These are phyloP conservation scores for Peterozyma toletana DNA, from an alignment of 805 yeast genomes.

Conservation along the genomic window DNA sequence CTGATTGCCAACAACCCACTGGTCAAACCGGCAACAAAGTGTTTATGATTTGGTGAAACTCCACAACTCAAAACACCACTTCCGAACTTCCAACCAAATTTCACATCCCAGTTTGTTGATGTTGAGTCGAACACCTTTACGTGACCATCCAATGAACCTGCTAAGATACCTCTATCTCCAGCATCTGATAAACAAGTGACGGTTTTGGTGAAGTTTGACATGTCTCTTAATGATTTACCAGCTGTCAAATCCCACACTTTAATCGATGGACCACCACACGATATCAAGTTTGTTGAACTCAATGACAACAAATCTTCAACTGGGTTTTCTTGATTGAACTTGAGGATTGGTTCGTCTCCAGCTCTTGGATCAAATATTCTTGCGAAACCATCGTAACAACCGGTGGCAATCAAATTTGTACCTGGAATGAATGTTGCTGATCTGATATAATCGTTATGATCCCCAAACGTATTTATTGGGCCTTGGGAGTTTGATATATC, in stretches of 20 bases:
- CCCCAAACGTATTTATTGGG: conserved; percentile 65
- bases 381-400: conserved; percentile 86
- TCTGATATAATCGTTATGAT: conserved; percentile 85
- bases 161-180: conserved; percentile 73
- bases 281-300: conserved; percentile 66
- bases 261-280: conserved; percentile 74
- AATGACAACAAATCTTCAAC: conserved; percentile 79
- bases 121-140: conserved; percentile 86
- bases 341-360: conserved; percentile 44
- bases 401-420: conserved; percentile 78
- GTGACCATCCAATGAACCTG: conserved; percentile 96
- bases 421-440: conserved; percentile 71
- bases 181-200: conserved; percentile 79
- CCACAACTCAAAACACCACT: conserved; percentile 89
- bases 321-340: conserved; percentile 70
- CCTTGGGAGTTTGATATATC: conserved; percentile 73
- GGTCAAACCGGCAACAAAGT: conserved; percentile 86
- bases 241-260: conserved; percentile 91
- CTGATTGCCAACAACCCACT: conserved; percentile 86
- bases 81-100: conserved; percentile 96
- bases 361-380: conserved; percentile 78
- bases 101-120: conserved; percentile 72
- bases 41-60: conserved; percentile 80
- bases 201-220: conserved; percentile 87
- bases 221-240: conserved; percentile 59